These are phyloP conservation scores for Pichia sp. DNA, from an alignment of 1,139 yeast genomes.

Conservation along the genomic window DNA sequence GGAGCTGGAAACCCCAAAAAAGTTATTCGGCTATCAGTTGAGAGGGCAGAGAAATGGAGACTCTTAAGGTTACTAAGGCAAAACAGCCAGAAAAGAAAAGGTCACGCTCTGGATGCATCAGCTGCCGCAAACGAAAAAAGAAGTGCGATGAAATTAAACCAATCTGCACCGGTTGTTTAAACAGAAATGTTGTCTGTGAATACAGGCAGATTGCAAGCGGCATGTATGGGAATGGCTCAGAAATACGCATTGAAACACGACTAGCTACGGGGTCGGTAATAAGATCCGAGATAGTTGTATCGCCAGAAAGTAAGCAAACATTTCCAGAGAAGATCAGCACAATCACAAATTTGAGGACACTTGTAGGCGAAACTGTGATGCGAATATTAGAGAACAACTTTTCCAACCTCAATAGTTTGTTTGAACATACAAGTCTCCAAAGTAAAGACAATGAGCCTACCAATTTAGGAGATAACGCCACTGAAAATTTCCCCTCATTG, in stretches of 20 bases:
- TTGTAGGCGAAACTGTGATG: constrained; percentile 18
- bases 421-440: not conserved
- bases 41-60: no score
- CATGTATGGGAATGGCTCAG: not conserved
- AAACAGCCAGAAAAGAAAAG: no score
- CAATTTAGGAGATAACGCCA: not conserved
- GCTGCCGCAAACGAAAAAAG: constrained; percentile 23
- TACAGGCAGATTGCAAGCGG: constrained; percentile 8
- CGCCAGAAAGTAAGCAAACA: no score
- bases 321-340: constrained; percentile 9
- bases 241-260: no score
- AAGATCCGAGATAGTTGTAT: no score
- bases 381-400: constrained; percentile 13
- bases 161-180: constrained; percentile 25
- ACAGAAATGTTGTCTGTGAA: constrained; percentile 19
- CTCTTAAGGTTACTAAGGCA: no score
- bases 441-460: not conserved
- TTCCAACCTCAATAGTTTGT: constrained; percentile 8
- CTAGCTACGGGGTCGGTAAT: no score
- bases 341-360: constrained; percentile 11
- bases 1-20: no score
- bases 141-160: constrained; percentile 27
- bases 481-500: not conserved
- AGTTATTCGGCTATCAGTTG: no score
- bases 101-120: constrained; percentile 21